phyloP scores from a whole-genome alignment of 148 eudicot species.

The Persicaria maculosa region DNA sequence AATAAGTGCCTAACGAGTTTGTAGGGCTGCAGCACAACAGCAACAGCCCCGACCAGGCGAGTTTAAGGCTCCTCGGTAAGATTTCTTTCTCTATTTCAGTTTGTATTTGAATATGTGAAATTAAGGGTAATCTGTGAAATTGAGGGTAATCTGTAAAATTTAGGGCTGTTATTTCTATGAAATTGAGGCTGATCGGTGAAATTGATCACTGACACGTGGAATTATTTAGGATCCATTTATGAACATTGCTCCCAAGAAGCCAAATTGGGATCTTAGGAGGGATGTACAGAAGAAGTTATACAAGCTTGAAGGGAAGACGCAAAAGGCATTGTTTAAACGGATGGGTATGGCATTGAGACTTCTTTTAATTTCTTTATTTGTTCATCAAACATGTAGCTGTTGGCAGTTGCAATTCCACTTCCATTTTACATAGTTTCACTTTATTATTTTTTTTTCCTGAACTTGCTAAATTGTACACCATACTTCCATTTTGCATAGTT shows the following conservation, averaged over 20 bases:
- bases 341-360: conserved; percentile 44
- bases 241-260: conserved; percentile 96
- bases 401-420: too few relatives aligned
- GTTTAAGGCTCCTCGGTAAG: too few relatives aligned
- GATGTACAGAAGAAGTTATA: conserved; percentile 94
- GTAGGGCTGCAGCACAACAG: too few relatives aligned
- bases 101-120: too few relatives aligned
- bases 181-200: too few relatives aligned
- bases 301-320: conserved; percentile 83
- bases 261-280: conserved; percentile 93
- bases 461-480: background rate
- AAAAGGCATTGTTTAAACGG: conserved; percentile 73
- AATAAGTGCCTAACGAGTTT: too few relatives aligned
- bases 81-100: too few relatives aligned
- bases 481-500: background rate
- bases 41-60: too few relatives aligned
- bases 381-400: conserved; percentile 9
- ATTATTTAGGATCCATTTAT: conserved; percentile 78
- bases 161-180: too few relatives aligned
- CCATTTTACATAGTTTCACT: background rate
- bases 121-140: too few relatives aligned
- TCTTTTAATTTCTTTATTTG: background rate
- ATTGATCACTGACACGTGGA: conserved; percentile 4
- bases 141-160: too few relatives aligned
- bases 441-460: background rate